Evolutionary conservation across 2,329 filamentous ascomycete species (phyloP).

Genomic region (Oidium heveae): DNA sequence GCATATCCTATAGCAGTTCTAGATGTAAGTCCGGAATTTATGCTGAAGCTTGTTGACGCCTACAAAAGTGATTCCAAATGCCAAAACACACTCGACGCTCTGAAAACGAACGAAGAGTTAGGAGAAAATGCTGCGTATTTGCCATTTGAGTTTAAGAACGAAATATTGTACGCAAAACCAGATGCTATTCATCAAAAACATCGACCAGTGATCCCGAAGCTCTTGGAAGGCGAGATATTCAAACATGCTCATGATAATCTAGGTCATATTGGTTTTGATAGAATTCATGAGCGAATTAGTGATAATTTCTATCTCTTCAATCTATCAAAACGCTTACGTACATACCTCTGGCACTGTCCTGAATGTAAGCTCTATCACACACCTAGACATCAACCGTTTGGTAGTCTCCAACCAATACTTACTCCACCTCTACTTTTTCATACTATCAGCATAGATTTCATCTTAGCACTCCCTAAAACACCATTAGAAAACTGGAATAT

Average conservation of each 20-base stretch:
- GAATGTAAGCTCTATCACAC: background rate
- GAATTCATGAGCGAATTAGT: background rate
- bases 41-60: background rate
- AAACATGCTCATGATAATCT: background rate
- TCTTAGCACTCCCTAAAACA: background rate
- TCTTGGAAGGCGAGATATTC: background rate
- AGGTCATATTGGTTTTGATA: background rate
- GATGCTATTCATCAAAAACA: background rate
- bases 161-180: background rate
- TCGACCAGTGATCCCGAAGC: background rate
- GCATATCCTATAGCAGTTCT: background rate
- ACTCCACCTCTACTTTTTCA: background rate
- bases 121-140: background rate
- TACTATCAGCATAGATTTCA: background rate
- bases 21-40: background rate
- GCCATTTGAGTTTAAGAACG: background rate
- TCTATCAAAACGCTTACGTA: background rate
- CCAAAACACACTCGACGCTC: background rate
- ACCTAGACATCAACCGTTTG: background rate
- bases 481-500: background rate
- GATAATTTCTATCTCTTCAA: background rate
- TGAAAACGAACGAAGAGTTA: background rate
- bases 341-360: background rate
- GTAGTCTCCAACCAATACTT: background rate
- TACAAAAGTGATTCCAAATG: background rate